phyloP scores from a whole-genome alignment of 2,329 filamentous ascomycete genomes.

The Ceratocystis colombiana region DNA sequence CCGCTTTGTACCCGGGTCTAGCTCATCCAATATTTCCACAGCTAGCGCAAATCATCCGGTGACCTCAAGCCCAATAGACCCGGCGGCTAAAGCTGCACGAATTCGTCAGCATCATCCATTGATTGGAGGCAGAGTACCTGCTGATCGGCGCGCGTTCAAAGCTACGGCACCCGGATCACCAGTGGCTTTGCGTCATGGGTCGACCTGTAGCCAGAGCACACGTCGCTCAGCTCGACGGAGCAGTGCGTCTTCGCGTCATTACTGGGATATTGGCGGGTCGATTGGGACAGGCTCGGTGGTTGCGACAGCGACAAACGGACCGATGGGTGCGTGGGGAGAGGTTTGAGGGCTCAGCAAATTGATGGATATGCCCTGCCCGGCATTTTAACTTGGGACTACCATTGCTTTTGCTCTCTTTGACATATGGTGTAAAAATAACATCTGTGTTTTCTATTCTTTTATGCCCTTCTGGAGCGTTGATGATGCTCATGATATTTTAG shows the following conservation, averaged over 20 bases:
- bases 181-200: constrained; percentile 40
- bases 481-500: not conserved
- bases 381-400: not conserved
- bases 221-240: constrained; percentile 59
- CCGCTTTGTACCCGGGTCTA: constrained; percentile 50
- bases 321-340: constrained; percentile 71
- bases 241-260: constrained; percentile 67
- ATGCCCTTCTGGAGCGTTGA: not conserved
- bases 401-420: not conserved
- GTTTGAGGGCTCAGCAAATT: constrained; percentile 35
- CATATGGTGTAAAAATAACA: not conserved
- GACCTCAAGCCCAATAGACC: constrained; percentile 48
- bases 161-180: constrained; percentile 42
- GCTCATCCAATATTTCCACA: constrained; percentile 36
- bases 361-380: too few relatives aligned
- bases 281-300: constrained; percentile 65
- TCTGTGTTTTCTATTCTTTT: constrained; percentile 6
- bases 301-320: constrained; percentile 42
- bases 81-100: constrained; percentile 66
- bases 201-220: constrained; percentile 81
- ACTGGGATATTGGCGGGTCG: constrained; percentile 82
- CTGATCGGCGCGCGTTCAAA: constrained; percentile 50
- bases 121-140: constrained; percentile 49
- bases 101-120: constrained; percentile 85
- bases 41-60: constrained; percentile 39